These are phyloP conservation scores for Gastrolobium villosum DNA, from an alignment of 306 rosid genomes.

Conservation along the genomic window DNA sequence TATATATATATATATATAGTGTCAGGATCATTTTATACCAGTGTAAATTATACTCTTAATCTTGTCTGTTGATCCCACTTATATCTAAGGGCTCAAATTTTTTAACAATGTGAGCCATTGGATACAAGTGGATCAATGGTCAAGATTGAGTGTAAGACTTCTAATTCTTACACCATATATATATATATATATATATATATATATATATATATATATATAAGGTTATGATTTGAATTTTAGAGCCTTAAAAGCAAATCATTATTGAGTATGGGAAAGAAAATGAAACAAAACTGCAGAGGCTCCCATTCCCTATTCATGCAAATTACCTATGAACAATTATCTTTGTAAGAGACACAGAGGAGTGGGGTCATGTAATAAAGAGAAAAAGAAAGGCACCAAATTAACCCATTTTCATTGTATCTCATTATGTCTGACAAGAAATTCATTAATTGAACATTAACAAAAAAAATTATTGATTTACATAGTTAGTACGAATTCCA, in stretches of 20 bases:
- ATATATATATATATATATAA: conserved; percentile 48
- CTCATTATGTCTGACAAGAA: conserved; percentile 6
- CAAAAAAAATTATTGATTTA: neutral
- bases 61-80: no score
- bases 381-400: neutral
- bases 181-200: conserved; percentile 51
- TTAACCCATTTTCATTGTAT: neutral
- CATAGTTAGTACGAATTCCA: neutral
- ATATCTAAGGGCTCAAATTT: no score
- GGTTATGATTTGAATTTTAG: conserved; percentile 47
- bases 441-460: neutral
- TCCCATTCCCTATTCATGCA: conserved; percentile 48
- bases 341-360: conserved; percentile 13
- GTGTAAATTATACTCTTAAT: no score
- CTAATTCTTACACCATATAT: no score
- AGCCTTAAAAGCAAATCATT: conserved; percentile 40
- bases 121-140: no score
- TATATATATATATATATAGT: no score
- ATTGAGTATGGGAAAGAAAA: conserved; percentile 51
- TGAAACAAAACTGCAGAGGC: conserved; percentile 34
- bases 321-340: conserved; percentile 29
- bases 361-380: conserved; percentile 39
- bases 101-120: no score
- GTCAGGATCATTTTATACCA: no score
- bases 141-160: no score